Evolutionary conservation across 345 rosid genomes (phyloP).

Genomic region (Limnanthes douglasii): DNA sequence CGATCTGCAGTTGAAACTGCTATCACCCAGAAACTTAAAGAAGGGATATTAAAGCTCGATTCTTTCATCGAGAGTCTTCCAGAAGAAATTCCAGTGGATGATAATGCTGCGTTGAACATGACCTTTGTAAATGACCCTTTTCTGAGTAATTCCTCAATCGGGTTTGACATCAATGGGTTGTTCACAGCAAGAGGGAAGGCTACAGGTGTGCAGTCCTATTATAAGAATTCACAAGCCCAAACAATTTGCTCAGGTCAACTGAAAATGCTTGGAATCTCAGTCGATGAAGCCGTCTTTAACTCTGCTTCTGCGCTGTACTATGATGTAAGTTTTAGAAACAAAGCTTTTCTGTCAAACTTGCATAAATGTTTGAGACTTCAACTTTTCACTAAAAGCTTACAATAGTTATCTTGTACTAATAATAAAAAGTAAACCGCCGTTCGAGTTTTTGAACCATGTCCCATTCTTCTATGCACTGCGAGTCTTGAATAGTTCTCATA

Average conservation of each 20-base stretch:
- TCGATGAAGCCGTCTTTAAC: conserved; percentile 74
- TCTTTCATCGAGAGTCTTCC: conserved; percentile 66
- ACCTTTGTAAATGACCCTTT: conserved; percentile 62
- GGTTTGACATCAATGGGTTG: conserved; percentile 69
- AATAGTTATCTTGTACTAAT: too few species aligned
- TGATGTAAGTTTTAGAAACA: conserved; percentile 40
- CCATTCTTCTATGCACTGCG: too few species aligned
- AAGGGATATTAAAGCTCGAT: conserved; percentile 70
- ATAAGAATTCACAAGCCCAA: conserved; percentile 21
- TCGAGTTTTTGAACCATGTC: too few species aligned
- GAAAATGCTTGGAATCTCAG: conserved; percentile 83
- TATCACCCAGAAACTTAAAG: conserved; percentile 48
- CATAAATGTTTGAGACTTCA: too few species aligned
- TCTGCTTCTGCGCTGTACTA: conserved; percentile 87
- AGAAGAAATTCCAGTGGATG: conserved; percentile 80
- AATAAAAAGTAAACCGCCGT: too few species aligned
- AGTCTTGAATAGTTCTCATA: too few species aligned
- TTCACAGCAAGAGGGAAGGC: conserved; percentile 32
- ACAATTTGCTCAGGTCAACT: conserved; percentile 38
- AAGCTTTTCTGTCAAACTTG: too few species aligned
- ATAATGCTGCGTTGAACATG: conserved; percentile 72
- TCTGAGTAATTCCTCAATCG: conserved; percentile 57
- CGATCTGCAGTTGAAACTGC: conserved; percentile 75
- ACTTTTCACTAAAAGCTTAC: too few species aligned
- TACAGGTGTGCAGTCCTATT: conserved; percentile 7